Conservation (phyloP, 2,329 filamentous ascomycete genomes). For the Stemphylium lycopersici region DNA sequence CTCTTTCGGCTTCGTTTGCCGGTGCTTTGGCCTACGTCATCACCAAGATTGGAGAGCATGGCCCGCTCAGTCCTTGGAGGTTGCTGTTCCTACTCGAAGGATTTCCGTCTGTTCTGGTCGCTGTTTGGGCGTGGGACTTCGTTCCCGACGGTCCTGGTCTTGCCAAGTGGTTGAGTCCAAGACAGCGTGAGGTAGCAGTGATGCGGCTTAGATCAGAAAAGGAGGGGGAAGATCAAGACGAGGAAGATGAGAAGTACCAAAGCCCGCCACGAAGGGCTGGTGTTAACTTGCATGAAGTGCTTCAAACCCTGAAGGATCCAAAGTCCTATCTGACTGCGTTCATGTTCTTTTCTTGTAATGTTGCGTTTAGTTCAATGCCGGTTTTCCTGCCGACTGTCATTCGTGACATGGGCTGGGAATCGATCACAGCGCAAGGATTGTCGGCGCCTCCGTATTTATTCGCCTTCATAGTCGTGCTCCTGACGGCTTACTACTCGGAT, state of each 20-base stretch:
- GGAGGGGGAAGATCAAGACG: conserved; percentile 42
- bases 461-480: conserved; percentile 73
- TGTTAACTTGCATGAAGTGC: conserved; percentile 63
- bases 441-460: conserved; percentile 81
- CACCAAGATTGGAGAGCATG: conserved; percentile 67
- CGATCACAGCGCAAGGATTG: conserved; percentile 74
- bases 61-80: conserved; percentile 82
- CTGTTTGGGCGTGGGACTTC: conserved; percentile 73
- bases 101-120: conserved; percentile 79
- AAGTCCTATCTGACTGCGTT: conserved; percentile 75
- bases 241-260: conserved; percentile 20
- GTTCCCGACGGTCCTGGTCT: conserved; percentile 74
- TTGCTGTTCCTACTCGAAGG: conserved; percentile 83
- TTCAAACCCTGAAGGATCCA: conserved; percentile 67
- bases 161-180: conserved; percentile 51
- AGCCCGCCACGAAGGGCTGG: conserved; percentile 33
- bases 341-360: conserved; percentile 88
- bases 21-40: conserved; percentile 81
- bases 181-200: conserved; percentile 68
- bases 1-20: conserved; percentile 70
- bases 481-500: conserved; percentile 77
- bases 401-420: conserved; percentile 73
- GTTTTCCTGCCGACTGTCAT: conserved; percentile 87
- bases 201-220: conserved; percentile 67
- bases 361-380: conserved; percentile 85